A percentile compares a stretch with the other conserved stretches of the same genome.
Conservation (phyloP, 495 filamentous ascomycete species). For the Sphaerosporella brunnea region DNA sequence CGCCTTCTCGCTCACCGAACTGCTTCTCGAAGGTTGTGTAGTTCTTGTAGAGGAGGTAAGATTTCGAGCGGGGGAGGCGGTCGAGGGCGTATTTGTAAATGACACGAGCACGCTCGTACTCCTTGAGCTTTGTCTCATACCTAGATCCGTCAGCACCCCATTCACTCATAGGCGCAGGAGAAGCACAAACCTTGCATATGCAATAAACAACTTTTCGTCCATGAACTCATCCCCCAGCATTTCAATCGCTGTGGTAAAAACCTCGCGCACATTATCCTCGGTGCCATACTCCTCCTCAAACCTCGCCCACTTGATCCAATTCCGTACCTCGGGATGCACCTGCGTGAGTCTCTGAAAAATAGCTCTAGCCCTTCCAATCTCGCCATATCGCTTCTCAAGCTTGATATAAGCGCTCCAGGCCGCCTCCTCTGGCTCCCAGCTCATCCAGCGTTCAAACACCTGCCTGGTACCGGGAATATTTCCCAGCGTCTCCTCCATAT, state of each 20-base stretch:
- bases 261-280: conserved; percentile 75
- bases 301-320: conserved; percentile 97
- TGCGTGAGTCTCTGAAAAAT: conserved; percentile 84
- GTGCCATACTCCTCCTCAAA: conserved; percentile 94
- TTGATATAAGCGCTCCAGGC: conserved; percentile 96
- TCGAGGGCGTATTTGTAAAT: conserved; percentile 96
- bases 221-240: conserved; percentile 88
- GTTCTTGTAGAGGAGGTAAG: conserved; percentile 65
- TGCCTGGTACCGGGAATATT: conserved; percentile 85
- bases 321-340: conserved; percentile 85
- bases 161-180: background rate
- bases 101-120: conserved; percentile 83
- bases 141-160: conserved; percentile 5
- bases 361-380: conserved; percentile 64
- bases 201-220: conserved; percentile 86
- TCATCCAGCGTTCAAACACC: conserved; percentile 96
- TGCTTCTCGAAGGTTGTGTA: conserved; percentile 98
- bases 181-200: conserved; percentile 52
- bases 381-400: conserved; percentile 82
- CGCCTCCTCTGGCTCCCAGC: conserved; percentile 89
- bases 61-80: conserved; percentile 72
- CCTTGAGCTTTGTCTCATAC: conserved; percentile 84
- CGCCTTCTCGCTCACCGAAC: conserved; percentile 80
- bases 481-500: conserved; percentile 92
- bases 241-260: conserved; percentile 78